A percentile compares a stretch with the other conserved stretches of the same genome.
Evolutionary conservation across 2,329 filamentous ascomycete genomes (phyloP).

Genomic region (Chalaropsis thielavioides): DNA sequence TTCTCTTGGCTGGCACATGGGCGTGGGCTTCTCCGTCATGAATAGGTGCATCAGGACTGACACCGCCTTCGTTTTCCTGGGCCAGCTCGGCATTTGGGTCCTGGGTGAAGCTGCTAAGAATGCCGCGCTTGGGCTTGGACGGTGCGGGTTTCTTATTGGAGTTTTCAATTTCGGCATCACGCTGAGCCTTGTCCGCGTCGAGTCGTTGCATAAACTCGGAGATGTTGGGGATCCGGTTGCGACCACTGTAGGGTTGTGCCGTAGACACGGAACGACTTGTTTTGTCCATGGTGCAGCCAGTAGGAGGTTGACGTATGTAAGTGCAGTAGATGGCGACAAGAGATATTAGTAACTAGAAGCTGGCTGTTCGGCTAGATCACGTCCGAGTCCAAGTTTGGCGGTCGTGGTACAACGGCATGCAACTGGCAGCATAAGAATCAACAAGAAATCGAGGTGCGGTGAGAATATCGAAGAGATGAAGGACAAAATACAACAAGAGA

Average conservation of each 20-base stretch:
- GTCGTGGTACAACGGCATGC: background rate
- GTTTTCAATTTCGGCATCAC: conserved; percentile 58
- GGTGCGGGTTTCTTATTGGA: conserved; percentile 21
- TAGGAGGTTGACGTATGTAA: background rate
- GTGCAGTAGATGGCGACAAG: background rate
- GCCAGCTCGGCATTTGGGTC: conserved; percentile 23
- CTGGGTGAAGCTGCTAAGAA: conserved; percentile 22
- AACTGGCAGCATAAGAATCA: background rate
- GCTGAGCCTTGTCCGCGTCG: conserved; percentile 61
- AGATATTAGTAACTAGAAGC: background rate
- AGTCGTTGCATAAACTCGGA: conserved; percentile 67
- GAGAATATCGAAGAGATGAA: background rate
- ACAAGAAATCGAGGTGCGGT: background rate
- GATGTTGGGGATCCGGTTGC: conserved; percentile 76
- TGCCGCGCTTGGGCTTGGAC: background rate
- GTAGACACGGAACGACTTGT: conserved; percentile 31
- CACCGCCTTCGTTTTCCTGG: background rate
- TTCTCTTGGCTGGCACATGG: conserved; percentile 26
- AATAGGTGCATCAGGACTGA: conserved; percentile 24
- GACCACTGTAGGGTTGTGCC: conserved; percentile 63
- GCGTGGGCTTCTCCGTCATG: conserved; percentile 28
- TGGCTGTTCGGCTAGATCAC: background rate
- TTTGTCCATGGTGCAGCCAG: conserved; percentile 25
- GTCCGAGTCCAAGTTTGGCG: background rate
- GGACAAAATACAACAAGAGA: background rate